Conservation (phyloP, 148 eudicot species). For the Drosera capensis region DNA sequence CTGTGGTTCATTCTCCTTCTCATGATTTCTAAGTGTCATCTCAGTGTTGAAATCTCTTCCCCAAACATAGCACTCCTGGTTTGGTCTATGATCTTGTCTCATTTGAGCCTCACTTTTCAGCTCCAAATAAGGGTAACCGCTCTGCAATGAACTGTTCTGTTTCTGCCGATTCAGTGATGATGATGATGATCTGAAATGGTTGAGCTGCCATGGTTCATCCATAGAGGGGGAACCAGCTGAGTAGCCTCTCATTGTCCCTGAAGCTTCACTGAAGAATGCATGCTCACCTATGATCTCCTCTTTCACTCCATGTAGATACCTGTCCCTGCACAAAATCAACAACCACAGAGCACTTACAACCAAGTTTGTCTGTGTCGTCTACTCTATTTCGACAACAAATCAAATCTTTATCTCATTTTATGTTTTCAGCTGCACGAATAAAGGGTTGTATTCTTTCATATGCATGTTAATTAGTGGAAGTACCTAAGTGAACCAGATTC, state of each 20-base stretch:
- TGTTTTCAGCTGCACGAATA: background rate
- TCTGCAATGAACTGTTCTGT: background rate
- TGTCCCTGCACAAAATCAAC: constrained; percentile 13
- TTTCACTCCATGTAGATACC: constrained; percentile 24
- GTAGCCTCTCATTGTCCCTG: constrained; percentile 21
- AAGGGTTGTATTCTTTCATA: background rate
- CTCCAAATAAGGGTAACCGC: constrained; percentile 18
- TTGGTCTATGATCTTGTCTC: constrained; percentile 9
- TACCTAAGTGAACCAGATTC: constrained; percentile 9
- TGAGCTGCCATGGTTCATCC: constrained; percentile 14
- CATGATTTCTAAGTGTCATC: constrained; percentile 16
- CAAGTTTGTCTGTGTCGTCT: too few relatives aligned
- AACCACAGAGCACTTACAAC: too few relatives aligned
- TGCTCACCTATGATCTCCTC: constrained; percentile 33
- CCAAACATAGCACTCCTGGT: constrained; percentile 24
- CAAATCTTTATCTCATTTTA: background rate
- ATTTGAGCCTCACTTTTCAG: constrained; percentile 6
- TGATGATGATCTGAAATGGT: background rate
- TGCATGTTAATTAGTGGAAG: constrained; percentile 7
- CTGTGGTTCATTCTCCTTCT: constrained; percentile 9
- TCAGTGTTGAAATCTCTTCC: constrained; percentile 33
- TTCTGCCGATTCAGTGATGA: background rate
- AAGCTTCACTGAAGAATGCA: constrained; percentile 25
- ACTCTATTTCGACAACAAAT: too few relatives aligned
- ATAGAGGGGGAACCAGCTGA: constrained; percentile 13